Evolutionary conservation across 176 grass and related monocot species (phyloP).

Genomic region (Hyparrhenia diplandra): DNA sequence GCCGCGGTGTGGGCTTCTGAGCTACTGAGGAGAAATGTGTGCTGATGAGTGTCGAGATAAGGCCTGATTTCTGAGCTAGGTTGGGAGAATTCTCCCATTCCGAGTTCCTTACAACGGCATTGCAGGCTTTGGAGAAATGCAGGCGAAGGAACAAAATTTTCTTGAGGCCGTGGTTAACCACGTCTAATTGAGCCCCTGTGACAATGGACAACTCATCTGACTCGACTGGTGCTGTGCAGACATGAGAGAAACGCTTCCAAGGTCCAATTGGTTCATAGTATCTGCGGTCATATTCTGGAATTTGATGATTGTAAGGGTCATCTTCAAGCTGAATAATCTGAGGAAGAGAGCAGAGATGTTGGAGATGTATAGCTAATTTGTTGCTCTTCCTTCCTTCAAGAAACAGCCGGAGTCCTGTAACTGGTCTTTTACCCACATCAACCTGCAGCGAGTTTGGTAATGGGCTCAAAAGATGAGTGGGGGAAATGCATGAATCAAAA

Average conservation of each 20-base stretch:
- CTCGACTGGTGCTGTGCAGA: constrained; percentile 87
- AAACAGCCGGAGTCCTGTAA: constrained; percentile 78
- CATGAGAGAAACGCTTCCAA: constrained; percentile 87
- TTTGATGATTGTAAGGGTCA: constrained; percentile 39
- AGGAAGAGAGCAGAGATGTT: constrained; percentile 90
- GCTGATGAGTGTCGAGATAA: constrained; percentile 92
- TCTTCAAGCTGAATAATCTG: constrained; percentile 78
- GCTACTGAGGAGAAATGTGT: constrained; percentile 80
- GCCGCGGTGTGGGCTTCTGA: constrained; percentile 59
- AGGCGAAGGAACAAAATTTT: constrained; percentile 84
- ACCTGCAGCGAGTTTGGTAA: constrained; percentile 51
- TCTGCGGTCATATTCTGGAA: constrained; percentile 60
- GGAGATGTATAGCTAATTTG: constrained; percentile 87
- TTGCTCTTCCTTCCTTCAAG: constrained; percentile 95
- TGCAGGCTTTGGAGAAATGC: constrained; percentile 62
- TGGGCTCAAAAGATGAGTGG: not conserved
- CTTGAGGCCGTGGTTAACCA: constrained; percentile 68
- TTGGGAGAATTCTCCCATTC: constrained; percentile 94
- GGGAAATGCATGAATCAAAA: not conserved
- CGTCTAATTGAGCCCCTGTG: constrained; percentile 72
- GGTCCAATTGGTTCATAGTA: constrained; percentile 76
- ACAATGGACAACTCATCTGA: constrained; percentile 70
- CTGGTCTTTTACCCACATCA: constrained; percentile 77
- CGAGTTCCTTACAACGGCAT: constrained; percentile 40
- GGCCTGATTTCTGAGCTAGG: constrained; percentile 82